Evolutionary conservation across 805 yeast genomes (phyloP).

Genomic region (Suhomyces prunicola): DNA sequence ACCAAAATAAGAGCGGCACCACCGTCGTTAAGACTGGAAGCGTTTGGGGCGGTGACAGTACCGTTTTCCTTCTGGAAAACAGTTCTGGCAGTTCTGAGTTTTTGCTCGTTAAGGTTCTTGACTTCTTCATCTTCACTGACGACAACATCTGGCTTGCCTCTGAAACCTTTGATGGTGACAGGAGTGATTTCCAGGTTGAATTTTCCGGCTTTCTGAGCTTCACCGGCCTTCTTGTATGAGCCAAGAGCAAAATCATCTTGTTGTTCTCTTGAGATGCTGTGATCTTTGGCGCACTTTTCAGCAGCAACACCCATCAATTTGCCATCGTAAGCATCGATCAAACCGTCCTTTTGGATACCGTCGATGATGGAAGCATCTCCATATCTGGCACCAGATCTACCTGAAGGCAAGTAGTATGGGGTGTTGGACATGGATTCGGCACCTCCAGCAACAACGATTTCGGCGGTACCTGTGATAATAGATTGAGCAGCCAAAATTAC

Average conservation of each 20-base stretch:
- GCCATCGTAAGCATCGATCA: constrained; percentile 86
- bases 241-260: constrained; percentile 86
- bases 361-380: constrained; percentile 81
- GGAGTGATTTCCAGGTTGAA: constrained; percentile 83
- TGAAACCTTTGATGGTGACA: constrained; percentile 79
- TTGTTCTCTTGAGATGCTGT: constrained; percentile 70
- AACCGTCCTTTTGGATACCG: constrained; percentile 90
- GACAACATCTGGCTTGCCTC: constrained; percentile 79
- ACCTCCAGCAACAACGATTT: constrained; percentile 94
- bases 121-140: constrained; percentile 83
- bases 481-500: constrained; percentile 88
- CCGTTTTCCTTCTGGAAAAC: constrained; percentile 94
- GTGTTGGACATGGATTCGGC: constrained; percentile 96
- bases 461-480: constrained; percentile 84
- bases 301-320: constrained; percentile 96
- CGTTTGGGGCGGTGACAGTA: constrained; percentile 95
- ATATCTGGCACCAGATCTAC: constrained; percentile 85
- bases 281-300: constrained; percentile 90
- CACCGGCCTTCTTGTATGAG: constrained; percentile 83
- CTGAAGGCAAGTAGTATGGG: constrained; percentile 85
- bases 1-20: constrained; percentile 93
- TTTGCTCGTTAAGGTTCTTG: constrained; percentile 70
- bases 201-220: constrained; percentile 78
- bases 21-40: constrained; percentile 96
- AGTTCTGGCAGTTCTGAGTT: constrained; percentile 80